These are phyloP conservation scores for Dendrobium chrysotoxum DNA, from an alignment of 106 monocot genomes.

Conservation along the genomic window DNA sequence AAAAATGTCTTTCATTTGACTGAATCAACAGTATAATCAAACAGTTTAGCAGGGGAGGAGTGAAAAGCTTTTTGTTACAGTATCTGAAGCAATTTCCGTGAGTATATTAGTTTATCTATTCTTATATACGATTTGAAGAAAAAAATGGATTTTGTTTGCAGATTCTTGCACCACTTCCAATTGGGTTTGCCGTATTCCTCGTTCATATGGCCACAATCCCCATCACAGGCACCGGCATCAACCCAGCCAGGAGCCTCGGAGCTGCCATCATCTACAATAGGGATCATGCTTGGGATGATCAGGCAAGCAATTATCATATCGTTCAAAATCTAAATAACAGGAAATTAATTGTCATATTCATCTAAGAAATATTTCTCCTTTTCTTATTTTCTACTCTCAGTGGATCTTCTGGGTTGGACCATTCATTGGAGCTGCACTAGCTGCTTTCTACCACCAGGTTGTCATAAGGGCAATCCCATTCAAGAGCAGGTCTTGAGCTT, in stretches of 20 bases:
- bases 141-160: not conserved
- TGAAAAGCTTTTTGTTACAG: too few species aligned
- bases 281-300: slow-evolving; percentile 7
- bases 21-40: too few species aligned
- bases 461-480: slow-evolving; percentile 29
- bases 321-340: not conserved
- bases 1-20: too few species aligned
- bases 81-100: too few species aligned
- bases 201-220: slow-evolving; percentile 11
- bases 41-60: too few species aligned
- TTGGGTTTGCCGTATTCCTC: slow-evolving; percentile 6
- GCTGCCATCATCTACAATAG: slow-evolving; percentile 8
- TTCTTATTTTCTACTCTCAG: not conserved
- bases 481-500: slow-evolving; percentile 21
- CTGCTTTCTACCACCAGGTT: slow-evolving; percentile 22
- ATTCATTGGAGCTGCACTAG: slow-evolving; percentile 26
- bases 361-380: not conserved
- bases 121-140: not conserved
- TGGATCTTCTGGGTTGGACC: slow-evolving; percentile 40
- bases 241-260: slow-evolving; percentile 9
- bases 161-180: slow-evolving; percentile 9
- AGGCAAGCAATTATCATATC: not conserved
- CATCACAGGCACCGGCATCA: slow-evolving; percentile 8
- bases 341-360: not conserved
- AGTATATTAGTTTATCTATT: not conserved